phyloP scores from a whole-genome alignment of 2,329 filamentous ascomycete species.

The Cadophora sp. region DNA sequence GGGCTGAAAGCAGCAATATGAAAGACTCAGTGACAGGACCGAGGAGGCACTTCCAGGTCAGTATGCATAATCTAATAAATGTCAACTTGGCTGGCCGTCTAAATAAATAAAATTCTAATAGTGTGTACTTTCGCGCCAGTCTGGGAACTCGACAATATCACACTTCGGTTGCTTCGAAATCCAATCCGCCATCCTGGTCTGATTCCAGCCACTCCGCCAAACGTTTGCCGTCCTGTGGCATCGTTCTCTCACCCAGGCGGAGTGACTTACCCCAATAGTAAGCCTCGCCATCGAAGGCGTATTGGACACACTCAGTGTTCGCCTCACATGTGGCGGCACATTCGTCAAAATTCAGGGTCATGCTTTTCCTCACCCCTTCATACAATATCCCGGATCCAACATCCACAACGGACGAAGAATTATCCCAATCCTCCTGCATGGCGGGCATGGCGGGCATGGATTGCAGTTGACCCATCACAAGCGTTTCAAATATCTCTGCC shows the following conservation, averaged over 20 bases:
- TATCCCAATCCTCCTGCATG: conserved; percentile 52
- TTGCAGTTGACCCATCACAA: conserved; percentile 48
- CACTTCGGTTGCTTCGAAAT: conserved; percentile 11
- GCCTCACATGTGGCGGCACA: conserved; percentile 57
- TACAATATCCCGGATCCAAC: conserved; percentile 14
- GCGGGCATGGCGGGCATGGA: conserved; percentile 46
- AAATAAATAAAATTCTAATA: background rate
- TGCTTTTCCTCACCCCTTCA: conserved; percentile 3
- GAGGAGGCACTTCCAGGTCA: too few species aligned
- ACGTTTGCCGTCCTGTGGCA: background rate
- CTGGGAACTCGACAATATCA: background rate
- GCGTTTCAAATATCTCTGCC: conserved; percentile 58
- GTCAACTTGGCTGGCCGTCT: too few species aligned
- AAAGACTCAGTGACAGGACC: too few species aligned
- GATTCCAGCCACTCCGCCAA: conserved; percentile 16
- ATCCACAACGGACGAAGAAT: conserved; percentile 46
- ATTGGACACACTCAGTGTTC: conserved; percentile 2
- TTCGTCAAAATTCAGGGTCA: conserved; percentile 47
- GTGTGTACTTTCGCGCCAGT: background rate
- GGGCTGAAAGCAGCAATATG: too few species aligned
- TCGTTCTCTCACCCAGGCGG: conserved; percentile 11
- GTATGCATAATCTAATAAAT: too few species aligned
- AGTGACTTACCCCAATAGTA: conserved; percentile 8
- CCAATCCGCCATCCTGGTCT: conserved; percentile 9
- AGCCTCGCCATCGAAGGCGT: conserved; percentile 1